Evolutionary conservation across 73 alveolate genomes (phyloP).

Genomic region (Durusdinium trenchii): DNA sequence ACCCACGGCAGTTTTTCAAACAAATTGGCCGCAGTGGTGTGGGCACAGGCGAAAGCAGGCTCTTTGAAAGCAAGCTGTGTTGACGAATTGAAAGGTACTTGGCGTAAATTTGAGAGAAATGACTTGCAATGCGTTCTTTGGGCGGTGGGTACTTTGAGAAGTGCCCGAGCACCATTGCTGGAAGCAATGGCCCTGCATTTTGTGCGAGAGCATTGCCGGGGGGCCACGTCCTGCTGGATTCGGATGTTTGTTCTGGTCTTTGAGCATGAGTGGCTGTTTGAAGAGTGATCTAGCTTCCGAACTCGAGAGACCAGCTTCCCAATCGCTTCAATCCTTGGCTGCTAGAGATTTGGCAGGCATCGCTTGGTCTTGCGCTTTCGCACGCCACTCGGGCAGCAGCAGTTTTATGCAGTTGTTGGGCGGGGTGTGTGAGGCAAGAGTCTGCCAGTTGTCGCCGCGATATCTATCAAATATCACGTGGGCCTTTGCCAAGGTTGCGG

Average conservation of each 20-base stretch:
- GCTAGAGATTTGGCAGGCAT: constrained; percentile 39
- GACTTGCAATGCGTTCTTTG: constrained; percentile 54
- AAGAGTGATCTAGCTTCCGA: neutral
- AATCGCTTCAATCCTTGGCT: neutral
- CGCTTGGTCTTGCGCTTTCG: constrained; percentile 38
- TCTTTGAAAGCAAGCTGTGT: neutral
- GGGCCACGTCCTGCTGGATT: neutral
- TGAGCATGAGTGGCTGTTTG: neutral
- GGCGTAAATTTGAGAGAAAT: neutral
- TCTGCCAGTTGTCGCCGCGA: neutral
- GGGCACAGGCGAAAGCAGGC: constrained; percentile 22
- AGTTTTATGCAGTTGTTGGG: neutral
- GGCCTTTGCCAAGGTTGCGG: constrained; percentile 44
- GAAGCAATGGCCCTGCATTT: neutral
- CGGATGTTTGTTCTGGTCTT: constrained; percentile 46
- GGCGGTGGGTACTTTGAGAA: constrained; percentile 20
- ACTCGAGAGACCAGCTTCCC: neutral
- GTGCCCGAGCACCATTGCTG: neutral
- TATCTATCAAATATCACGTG: constrained; percentile 35
- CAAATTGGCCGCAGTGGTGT: constrained; percentile 3
- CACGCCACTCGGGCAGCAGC: neutral
- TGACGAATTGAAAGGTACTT: neutral
- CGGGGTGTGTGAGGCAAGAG: neutral
- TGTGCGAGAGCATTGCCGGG: neutral
- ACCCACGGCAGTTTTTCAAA: neutral